Conservation (phyloP, 768 basidiomycete species). For the Suillus subluteus region DNA sequence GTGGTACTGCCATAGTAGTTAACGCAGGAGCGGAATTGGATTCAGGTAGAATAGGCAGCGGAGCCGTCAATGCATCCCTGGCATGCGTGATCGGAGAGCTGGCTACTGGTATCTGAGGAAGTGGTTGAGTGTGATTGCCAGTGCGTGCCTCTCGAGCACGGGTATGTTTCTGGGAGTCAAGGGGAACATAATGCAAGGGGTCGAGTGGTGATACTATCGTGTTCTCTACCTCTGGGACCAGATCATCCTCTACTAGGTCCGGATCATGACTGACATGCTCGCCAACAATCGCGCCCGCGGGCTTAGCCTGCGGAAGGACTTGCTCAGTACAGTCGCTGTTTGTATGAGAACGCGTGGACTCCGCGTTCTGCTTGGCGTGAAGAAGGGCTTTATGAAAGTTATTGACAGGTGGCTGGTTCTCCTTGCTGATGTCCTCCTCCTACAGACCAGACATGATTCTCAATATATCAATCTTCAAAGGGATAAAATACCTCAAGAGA, state of each 20-base stretch:
- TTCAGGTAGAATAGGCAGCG: constrained; percentile 22
- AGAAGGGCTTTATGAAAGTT: constrained; percentile 51
- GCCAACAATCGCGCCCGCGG: neutral
- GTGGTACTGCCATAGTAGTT: constrained; percentile 35
- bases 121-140: constrained; percentile 23
- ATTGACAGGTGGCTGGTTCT: constrained; percentile 47
- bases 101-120: constrained; percentile 17
- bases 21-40: constrained; percentile 15
- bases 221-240: constrained; percentile 21
- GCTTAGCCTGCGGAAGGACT: neutral
- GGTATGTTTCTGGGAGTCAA: constrained; percentile 37
- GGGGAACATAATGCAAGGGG: constrained; percentile 42
- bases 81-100: constrained; percentile 14
- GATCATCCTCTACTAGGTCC: constrained; percentile 14
- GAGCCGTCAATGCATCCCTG: constrained; percentile 28
- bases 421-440: constrained; percentile 40
- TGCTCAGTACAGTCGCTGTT: neutral
- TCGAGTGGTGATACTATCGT: constrained; percentile 34
- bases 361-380: constrained; percentile 32
- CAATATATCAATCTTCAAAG: neutral
- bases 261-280: constrained; percentile 4
- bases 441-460: constrained; percentile 23
- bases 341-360: constrained; percentile 9
- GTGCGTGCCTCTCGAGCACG: constrained; percentile 7
- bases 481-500: constrained; percentile 49